Evolutionary conservation across 1,139 yeast species (phyloP).

Genomic region (Geotrichum reessii): DNA sequence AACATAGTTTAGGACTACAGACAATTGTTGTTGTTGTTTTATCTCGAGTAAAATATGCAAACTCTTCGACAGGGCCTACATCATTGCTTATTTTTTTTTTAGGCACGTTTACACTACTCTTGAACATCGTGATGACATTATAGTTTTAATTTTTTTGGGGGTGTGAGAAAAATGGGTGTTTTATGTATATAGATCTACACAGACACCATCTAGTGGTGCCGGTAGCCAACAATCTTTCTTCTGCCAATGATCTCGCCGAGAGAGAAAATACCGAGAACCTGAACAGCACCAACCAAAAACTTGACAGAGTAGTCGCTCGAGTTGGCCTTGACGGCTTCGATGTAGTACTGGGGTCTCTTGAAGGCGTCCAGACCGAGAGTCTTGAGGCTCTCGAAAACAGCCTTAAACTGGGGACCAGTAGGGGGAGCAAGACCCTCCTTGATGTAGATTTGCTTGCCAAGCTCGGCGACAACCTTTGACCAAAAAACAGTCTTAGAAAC

Average conservation of each 20-base stretch:
- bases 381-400: conserved; percentile 57
- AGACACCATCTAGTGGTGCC: conserved; percentile 12
- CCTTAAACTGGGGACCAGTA: conserved; percentile 66
- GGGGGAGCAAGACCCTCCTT: conserved; percentile 96
- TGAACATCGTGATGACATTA: background rate
- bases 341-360: conserved; percentile 34
- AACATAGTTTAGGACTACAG: too few relatives aligned
- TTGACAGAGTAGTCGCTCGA: conserved; percentile 54
- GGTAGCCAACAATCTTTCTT: conserved; percentile 84
- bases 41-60: too few relatives aligned
- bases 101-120: too few relatives aligned
- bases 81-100: too few relatives aligned
- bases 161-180: background rate
- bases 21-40: too few relatives aligned
- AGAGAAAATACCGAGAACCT: conserved; percentile 84
- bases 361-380: conserved; percentile 48
- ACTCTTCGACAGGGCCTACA: too few relatives aligned
- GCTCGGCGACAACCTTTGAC: conserved; percentile 82
- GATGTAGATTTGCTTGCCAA: conserved; percentile 83
- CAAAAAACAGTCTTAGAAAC: conserved; percentile 51
- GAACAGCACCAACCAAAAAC: conserved; percentile 74
- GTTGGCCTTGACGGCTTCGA: conserved; percentile 42
- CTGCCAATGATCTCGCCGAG: conserved; percentile 97
- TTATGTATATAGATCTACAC: background rate
- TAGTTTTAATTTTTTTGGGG: background rate